Evolutionary conservation across 2,329 filamentous ascomycete species (phyloP).

Genomic region (Orbilia blumenaviensis): DNA sequence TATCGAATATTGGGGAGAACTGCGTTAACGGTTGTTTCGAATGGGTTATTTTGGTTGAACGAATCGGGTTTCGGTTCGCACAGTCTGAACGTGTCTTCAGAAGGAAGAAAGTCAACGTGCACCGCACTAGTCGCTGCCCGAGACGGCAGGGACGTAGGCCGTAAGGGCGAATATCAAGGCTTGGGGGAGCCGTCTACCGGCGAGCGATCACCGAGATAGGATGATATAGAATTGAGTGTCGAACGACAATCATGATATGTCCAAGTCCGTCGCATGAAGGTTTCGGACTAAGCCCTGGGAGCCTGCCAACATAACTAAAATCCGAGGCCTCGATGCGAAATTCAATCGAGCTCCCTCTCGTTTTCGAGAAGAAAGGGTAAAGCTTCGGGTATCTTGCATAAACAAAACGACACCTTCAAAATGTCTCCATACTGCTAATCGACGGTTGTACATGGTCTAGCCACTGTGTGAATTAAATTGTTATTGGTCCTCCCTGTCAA

Average conservation of each 20-base stretch:
- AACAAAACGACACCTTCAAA: background rate
- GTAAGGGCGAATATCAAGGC: conserved; percentile 4
- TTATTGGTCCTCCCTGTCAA: conserved; percentile 17
- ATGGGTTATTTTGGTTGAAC: background rate
- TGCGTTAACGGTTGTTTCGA: background rate
- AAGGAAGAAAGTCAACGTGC: background rate
- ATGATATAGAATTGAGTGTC: conserved; percentile 14
- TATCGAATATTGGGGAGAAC: background rate
- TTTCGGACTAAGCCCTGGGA: conserved; percentile 7
- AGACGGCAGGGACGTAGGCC: conserved; percentile 1
- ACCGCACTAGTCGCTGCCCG: background rate
- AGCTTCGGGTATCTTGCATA: conserved; percentile 45
- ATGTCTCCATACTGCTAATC: background rate
- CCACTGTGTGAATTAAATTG: conserved; percentile 10
- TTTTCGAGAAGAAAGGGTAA: conserved; percentile 23
- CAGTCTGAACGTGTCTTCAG: too few relatives aligned
- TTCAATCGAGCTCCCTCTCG: conserved; percentile 17
- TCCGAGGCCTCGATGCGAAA: conserved; percentile 34
- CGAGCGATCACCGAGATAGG: conserved; percentile 19
- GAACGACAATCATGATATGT: conserved; percentile 24
- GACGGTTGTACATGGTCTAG: background rate
- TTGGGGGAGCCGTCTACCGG: conserved; percentile 1
- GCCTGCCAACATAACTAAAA: conserved; percentile 13
- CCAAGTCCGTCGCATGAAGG: conserved; percentile 5
- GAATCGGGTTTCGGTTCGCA: conserved; percentile 20